phyloP scores from a whole-genome alignment of 2,329 filamentous ascomycete genomes.

The Zymoseptoria brevis region DNA sequence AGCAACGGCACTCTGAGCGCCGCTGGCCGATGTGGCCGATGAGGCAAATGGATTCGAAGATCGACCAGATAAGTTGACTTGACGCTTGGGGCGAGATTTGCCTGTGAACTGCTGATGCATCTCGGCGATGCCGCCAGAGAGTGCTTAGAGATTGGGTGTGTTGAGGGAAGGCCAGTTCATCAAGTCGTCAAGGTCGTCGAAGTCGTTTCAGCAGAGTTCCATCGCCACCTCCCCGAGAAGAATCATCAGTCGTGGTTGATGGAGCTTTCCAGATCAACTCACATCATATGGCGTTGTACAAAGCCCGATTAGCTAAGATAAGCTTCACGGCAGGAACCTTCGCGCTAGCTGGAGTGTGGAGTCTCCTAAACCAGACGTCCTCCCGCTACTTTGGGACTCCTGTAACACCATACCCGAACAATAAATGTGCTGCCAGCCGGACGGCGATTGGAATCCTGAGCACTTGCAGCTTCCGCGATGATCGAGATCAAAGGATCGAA shows the following conservation, averaged over 20 bases:
- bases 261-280: background rate
- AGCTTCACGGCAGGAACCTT: background rate
- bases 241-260: background rate
- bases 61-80: slow-evolving; percentile 89
- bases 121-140: background rate
- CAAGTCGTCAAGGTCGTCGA: background rate
- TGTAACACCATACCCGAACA: background rate
- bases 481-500: background rate
- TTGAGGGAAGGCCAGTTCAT: background rate
- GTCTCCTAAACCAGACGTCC: background rate
- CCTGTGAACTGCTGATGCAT: slow-evolving; percentile 96
- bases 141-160: background rate
- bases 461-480: background rate
- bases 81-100: slow-evolving; percentile 71
- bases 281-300: background rate
- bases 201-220: background rate
- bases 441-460: background rate
- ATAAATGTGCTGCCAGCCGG: background rate
- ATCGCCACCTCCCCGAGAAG: background rate
- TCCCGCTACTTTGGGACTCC: background rate
- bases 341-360: no score
- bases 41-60: slow-evolving; percentile 67
- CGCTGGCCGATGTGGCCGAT: slow-evolving; percentile 36
- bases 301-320: no score
- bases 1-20: slow-evolving; percentile 69